Evolutionary conservation across 768 basidiomycete species (phyloP), one percentile per base, ranked within the genome.

Genomic region (Boletus tylopilopsis): DNA sequence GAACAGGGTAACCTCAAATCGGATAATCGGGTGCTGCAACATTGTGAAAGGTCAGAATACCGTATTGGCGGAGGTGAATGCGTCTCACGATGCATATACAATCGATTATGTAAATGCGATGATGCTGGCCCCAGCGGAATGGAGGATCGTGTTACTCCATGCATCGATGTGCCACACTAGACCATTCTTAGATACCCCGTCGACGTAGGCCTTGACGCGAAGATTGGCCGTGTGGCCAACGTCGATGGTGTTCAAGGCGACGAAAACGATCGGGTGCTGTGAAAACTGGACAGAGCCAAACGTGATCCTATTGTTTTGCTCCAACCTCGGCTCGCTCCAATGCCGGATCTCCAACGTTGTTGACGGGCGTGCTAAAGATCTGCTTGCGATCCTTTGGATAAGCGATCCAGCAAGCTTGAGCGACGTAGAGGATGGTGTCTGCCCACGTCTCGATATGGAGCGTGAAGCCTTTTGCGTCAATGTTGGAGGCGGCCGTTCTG

Each of bases 311-410:
- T 35, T 60, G 27, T 27, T 36, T 41, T 51, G 32, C n/a, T 47
- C 11, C n/a, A 15, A 36, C 37, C 40, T 51, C 3, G 55, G 51
- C 21, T 45, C 2, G 10, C 35, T 24, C 25, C 24, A n/a, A 10
- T 21, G 19, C 6, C 45, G 23, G 11, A 29, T 18, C 27, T 39
- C 51, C 42, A 24, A 6, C 19, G 59, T n/a, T 60, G 12, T 40
- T 39, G 45, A 60, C n/a, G 5, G 59, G 47, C 3, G 45, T 50
- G 30, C 51, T 50, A 21, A 50, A 61, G 13, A 58, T 58, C n/a
- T 52, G 47, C 13, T 45, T 21, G 27, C 59, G 56, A 23, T 60
- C 51, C n/a, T 47, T 46, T 19, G 59, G 59, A 38, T 58, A 58
- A 15, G 59, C 59, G n/a, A 61, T 47, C 59, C 59, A 61, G 11